These are phyloP conservation scores for Termitomyces sp. DNA, from an alignment of 768 basidiomycete species.

Conservation along the genomic window DNA sequence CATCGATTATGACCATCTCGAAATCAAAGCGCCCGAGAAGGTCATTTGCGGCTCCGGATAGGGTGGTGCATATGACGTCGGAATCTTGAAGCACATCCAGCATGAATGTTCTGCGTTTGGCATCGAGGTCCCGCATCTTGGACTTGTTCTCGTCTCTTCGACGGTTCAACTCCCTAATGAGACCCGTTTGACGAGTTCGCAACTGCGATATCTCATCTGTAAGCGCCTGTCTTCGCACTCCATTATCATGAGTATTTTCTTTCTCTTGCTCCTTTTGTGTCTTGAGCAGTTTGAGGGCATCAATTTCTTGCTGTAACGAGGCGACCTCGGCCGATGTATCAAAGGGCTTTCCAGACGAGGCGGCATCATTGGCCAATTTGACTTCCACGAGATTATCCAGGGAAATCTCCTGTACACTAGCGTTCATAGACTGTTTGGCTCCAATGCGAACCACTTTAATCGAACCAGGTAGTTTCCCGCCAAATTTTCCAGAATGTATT, in stretches of 20 bases:
- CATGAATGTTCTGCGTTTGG: conserved; percentile 67
- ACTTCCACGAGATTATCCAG: conserved; percentile 84
- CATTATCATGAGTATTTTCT: conserved; percentile 49
- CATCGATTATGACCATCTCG: conserved; percentile 95
- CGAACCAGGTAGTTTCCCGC: conserved; percentile 44
- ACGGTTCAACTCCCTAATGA: conserved; percentile 69
- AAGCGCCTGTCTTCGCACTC: conserved; percentile 46
- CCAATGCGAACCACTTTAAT: conserved; percentile 92
- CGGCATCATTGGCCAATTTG: conserved; percentile 47
- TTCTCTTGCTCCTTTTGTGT: conserved; percentile 60
- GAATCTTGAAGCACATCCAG: conserved; percentile 79
- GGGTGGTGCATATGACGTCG: conserved; percentile 90
- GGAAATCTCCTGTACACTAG: conserved; percentile 78
- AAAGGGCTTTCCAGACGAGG: conserved; percentile 26
- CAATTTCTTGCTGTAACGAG: conserved; percentile 60
- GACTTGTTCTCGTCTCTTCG: conserved; percentile 82
- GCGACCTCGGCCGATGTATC: conserved; percentile 57
- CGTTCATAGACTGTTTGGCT: conserved; percentile 65
- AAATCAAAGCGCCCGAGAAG: conserved; percentile 79
- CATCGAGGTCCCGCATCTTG: conserved; percentile 76
- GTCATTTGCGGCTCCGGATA: conserved; percentile 93
- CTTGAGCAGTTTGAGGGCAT: conserved; percentile 56
- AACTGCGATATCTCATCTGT: conserved; percentile 66
- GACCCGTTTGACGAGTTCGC: conserved; percentile 53
- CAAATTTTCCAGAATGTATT: conserved; percentile 72